A percentile compares a stretch with the other conserved stretches of the same genome.
Evolutionary conservation across 768 basidiomycete genomes (phyloP).

Genomic region (Mycena indigotica): DNA sequence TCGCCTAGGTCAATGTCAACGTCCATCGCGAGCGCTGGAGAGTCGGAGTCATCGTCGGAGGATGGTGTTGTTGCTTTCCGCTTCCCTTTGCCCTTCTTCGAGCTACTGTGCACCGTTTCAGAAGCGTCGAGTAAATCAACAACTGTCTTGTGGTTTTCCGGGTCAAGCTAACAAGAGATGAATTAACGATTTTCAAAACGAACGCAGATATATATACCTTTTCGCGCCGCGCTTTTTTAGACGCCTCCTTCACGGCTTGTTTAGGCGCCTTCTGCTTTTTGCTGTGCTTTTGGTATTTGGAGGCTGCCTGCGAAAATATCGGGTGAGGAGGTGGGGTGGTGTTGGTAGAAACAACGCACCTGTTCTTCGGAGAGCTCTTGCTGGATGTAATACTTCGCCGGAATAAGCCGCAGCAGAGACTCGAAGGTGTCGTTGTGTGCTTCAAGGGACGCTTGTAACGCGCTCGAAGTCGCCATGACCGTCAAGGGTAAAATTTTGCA

Average conservation of each 20-base stretch:
- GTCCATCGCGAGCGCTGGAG: conserved; percentile 36
- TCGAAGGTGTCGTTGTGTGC: conserved; percentile 88
- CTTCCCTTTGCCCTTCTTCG: conserved; percentile 45
- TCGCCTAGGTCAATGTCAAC: conserved; percentile 44
- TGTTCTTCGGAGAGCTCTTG: conserved; percentile 68
- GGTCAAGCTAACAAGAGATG: too few species aligned
- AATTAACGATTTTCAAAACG: too few species aligned
- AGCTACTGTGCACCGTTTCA: conserved; percentile 21
- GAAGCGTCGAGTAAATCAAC: conserved; percentile 73
- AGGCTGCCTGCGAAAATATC: conserved; percentile 43
- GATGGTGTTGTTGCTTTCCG: conserved; percentile 41
- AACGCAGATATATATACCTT: conserved; percentile 56
- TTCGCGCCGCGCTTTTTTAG: conserved; percentile 84
- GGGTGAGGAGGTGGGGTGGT: conserved; percentile 3
- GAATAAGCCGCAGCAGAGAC: conserved; percentile 79
- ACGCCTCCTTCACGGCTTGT: conserved; percentile 85
- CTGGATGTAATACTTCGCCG: conserved; percentile 84
- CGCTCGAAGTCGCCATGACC: conserved; percentile 51
- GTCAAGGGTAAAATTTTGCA: not conserved
- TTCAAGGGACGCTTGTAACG: conserved; percentile 68
- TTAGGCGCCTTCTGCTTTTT: conserved; percentile 83
- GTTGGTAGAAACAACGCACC: conserved; percentile 37
- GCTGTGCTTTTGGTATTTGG: conserved; percentile 84
- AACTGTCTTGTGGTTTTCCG: conserved; percentile 77
- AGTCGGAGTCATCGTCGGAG: conserved; percentile 33